These are phyloP conservation scores for Atkinsonella texensis DNA, from an alignment of 2,329 filamentous ascomycete genomes.

Conservation along the genomic window DNA sequence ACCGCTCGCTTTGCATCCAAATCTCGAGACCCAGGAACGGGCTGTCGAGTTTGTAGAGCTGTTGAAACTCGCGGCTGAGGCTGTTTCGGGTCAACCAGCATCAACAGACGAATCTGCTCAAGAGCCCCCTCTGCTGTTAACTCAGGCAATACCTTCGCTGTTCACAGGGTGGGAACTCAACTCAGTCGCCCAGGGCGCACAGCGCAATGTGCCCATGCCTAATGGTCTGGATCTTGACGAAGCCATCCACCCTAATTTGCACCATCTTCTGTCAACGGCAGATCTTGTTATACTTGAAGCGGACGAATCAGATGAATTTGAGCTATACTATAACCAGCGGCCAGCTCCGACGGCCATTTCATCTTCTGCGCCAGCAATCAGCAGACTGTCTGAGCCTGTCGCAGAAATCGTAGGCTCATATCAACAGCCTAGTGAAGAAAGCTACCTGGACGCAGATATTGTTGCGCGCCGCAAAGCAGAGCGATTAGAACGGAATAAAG, in stretches of 20 bases:
- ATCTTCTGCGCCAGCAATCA: constrained; percentile 41
- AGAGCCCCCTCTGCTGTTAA: constrained; percentile 72
- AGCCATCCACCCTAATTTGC: constrained; percentile 67
- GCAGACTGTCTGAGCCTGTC: constrained; percentile 36
- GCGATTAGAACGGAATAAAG: constrained; percentile 68
- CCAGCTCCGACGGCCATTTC: constrained; percentile 38
- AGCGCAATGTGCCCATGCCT: constrained; percentile 75
- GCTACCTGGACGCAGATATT: constrained; percentile 60
- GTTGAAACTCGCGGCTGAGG: constrained; percentile 76
- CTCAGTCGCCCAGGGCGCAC: constrained; percentile 72
- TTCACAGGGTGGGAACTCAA: constrained; percentile 84
- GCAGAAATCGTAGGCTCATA: constrained; percentile 42
- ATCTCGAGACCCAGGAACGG: constrained; percentile 87
- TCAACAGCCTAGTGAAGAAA: constrained; percentile 49
- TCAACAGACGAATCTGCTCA: constrained; percentile 40
- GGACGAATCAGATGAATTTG: constrained; percentile 54
- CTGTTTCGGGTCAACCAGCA: constrained; percentile 53
- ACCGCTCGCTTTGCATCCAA: constrained; percentile 66
- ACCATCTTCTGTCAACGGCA: constrained; percentile 49
- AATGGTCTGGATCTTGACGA: constrained; percentile 65
- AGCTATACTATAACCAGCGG: constrained; percentile 50
- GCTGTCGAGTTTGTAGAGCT: constrained; percentile 88
- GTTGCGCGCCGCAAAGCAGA: constrained; percentile 64
- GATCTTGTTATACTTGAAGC: constrained; percentile 36
- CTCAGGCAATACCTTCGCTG: constrained; percentile 78